Evolutionary conservation across 2,329 filamentous ascomycete species (phyloP), one percentile per base, ranked within the genome.

Genomic region (Talaromyces islandicus): DNA sequence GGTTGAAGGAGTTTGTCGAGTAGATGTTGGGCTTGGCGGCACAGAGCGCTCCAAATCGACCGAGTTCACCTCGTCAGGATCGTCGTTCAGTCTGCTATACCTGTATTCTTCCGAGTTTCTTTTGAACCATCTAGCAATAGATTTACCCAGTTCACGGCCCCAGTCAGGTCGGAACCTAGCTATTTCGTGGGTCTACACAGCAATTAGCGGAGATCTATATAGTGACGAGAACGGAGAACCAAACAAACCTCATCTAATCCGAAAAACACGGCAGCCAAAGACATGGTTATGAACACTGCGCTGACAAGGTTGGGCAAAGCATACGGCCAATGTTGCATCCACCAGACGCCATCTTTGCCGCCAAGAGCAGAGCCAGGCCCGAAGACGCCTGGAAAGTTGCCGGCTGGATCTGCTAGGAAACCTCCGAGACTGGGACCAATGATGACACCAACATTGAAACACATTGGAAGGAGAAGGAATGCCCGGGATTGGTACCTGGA

Each of bases 261-360:
- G 25, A 90, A 77, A 59, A 88, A 77, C 2, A 88, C 80, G 1
- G 80, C 75, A 4, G 82, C 55, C 0, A 83, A 80, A 0, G 85
- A 83, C 1, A 77, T 67, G 3, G 83, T 70, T 11, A 91, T 80
- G 60, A 88, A 85, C 0, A 81, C 62, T 1, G 84, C 85, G 66
- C 85, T 89, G 55, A 89, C 76, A 0, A 91, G 72, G 66, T 88
- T 90, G 0, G 88, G 88, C 43, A 91, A 74, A 1, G 86, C 86
- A 73, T 88, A 91, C 0, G 88, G 88, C 72, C 85, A 90, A 55
- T 75, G 73, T 21, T 75, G 77, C 78, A 89, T 84, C 85, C 88
- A 89, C 63, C 79, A 74, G 1, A 86, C 85, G 0, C 85, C 86
- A 53, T 80, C 62, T 58, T 81, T 75, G 0, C 84, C 83, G 1